Conservation (phyloP, 2,329 filamentous ascomycete species). For the Fusarium sulawesiense region DNA sequence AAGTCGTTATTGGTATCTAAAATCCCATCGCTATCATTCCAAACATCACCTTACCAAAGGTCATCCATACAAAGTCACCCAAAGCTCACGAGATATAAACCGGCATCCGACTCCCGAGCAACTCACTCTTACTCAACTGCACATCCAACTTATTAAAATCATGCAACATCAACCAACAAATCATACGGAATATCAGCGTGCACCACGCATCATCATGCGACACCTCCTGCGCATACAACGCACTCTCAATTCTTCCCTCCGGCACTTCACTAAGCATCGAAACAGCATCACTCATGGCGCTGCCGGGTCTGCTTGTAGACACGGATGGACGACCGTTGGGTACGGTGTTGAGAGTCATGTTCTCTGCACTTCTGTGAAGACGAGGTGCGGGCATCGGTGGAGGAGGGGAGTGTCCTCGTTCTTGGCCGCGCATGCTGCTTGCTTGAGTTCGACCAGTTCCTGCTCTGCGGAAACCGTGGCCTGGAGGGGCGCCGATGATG, state of each 20-base stretch:
- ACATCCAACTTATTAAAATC: conserved; percentile 67
- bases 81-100: conserved; percentile 60
- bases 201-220: conserved; percentile 63
- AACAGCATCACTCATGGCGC: conserved; percentile 26
- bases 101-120: conserved; percentile 65
- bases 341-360: conserved; percentile 16
- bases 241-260: conserved; percentile 5
- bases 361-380: conserved; percentile 23
- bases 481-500: conserved; percentile 41
- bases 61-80: neutral
- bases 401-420: conserved; percentile 17
- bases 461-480: conserved; percentile 35
- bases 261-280: conserved; percentile 19
- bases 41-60: neutral
- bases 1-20: conserved; percentile 25
- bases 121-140: conserved; percentile 64
- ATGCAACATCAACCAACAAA: conserved; percentile 68
- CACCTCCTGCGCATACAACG: conserved; percentile 42
- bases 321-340: conserved; percentile 17
- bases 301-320: conserved; percentile 21
- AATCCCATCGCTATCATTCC: conserved; percentile 6
- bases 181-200: conserved; percentile 66
- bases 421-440: conserved; percentile 35
- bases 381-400: conserved; percentile 20
- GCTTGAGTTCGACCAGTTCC: conserved; percentile 42